These are phyloP conservation scores for Metschnikowia lachancei DNA, from an alignment of 805 yeast genomes.

Conservation along the genomic window DNA sequence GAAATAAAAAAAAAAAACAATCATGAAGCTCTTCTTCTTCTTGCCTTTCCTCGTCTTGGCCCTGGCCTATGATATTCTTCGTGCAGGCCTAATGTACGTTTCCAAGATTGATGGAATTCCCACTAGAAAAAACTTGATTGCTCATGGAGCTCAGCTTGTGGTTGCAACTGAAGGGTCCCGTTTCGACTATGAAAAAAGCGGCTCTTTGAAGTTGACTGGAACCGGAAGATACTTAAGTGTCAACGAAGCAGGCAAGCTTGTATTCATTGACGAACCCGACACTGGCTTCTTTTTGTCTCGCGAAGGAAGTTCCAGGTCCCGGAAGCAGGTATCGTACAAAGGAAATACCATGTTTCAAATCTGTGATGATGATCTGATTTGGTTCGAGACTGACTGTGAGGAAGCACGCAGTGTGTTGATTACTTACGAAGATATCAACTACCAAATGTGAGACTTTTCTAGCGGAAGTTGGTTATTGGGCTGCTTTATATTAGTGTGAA, in stretches of 20 bases:
- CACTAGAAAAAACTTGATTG: not conserved
- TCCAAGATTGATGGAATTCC: slow-evolving; percentile 1
- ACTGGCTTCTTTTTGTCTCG: slow-evolving; percentile 1
- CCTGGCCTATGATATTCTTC: not conserved
- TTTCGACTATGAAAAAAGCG: slow-evolving; percentile 4
- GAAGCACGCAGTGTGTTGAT: not conserved
- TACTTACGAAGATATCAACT: slow-evolving; percentile 2
- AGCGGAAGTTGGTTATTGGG: too few relatives aligned
- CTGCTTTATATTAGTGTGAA: too few relatives aligned
- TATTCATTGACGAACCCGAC: not conserved
- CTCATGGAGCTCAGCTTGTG: not conserved
- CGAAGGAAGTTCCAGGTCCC: slow-evolving; percentile 1
- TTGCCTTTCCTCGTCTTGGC: not conserved
- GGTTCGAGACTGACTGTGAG: not conserved
- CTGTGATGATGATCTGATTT: slow-evolving; percentile 5
- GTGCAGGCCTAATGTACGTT: slow-evolving; percentile 8
- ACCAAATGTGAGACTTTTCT: too few relatives aligned
- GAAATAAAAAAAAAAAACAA: not conserved
- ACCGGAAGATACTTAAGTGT: not conserved
- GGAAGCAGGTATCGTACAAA: slow-evolving; percentile 3
- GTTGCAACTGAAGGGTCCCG: slow-evolving; percentile 5
- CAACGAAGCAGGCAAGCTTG: not conserved
- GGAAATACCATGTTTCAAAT: not conserved
- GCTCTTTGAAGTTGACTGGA: slow-evolving; percentile 4
- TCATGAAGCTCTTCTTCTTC: not conserved